phyloP scores from a whole-genome alignment of 768 basidiomycete species.

The Austroboletus eburneus region DNA sequence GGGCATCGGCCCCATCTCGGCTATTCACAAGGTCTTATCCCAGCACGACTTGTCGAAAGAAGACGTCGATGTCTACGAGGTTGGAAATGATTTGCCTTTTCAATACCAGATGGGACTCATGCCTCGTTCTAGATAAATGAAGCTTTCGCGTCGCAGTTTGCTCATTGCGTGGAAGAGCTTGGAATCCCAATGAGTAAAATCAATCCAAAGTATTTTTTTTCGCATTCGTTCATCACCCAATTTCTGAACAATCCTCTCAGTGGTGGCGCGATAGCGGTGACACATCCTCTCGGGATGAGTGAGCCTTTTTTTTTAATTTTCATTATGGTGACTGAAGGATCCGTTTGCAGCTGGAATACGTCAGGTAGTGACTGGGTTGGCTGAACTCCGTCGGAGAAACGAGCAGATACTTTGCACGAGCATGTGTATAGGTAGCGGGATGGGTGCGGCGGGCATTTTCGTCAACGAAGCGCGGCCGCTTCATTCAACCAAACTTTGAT shows the following conservation, averaged over 20 bases:
- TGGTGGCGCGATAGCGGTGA: conserved; percentile 81
- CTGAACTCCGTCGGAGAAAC: conserved; percentile 68
- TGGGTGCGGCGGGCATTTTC: conserved; percentile 82
- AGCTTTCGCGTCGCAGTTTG: conserved; percentile 91
- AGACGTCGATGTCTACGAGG: conserved; percentile 77
- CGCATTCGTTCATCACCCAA: not conserved
- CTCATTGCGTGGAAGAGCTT: conserved; percentile 84
- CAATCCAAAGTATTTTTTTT: conserved; percentile 70
- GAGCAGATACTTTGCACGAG: conserved; percentile 76
- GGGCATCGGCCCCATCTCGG: conserved; percentile 72
- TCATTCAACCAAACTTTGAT: conserved; percentile 23
- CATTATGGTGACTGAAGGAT: conserved; percentile 13
- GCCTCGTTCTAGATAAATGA: conserved; percentile 63
- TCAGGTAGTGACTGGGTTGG: conserved; percentile 85
- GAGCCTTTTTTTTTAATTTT: conserved; percentile 22
- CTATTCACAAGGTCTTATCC: conserved; percentile 65
- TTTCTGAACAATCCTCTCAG: conserved; percentile 34
- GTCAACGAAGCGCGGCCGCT: conserved; percentile 55
- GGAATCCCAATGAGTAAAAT: conserved; percentile 73
- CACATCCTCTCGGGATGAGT: conserved; percentile 86
- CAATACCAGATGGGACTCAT: conserved; percentile 1
- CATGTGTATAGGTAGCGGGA: conserved; percentile 80
- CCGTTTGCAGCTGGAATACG: conserved; percentile 64
- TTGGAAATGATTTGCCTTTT: conserved; percentile 17
- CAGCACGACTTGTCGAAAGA: conserved; percentile 61